These are phyloP conservation scores for Botrytis deweyae DNA, from an alignment of 2,329 filamentous ascomycete genomes.

Conservation along the genomic window DNA sequence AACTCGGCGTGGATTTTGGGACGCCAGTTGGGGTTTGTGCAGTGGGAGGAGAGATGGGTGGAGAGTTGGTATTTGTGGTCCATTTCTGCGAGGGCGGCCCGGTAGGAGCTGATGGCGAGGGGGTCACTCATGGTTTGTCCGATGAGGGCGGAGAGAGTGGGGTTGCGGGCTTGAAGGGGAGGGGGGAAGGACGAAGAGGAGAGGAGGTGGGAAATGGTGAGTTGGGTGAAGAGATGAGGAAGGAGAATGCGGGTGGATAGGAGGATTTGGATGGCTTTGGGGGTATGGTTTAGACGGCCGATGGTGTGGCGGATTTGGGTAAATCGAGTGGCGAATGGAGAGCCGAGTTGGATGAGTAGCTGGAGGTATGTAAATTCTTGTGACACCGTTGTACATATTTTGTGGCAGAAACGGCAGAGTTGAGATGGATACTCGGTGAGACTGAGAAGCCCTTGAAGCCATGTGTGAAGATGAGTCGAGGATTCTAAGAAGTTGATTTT, in stretches of 20 bases:
- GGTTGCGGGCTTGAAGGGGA: not conserved
- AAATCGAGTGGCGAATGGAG: not conserved
- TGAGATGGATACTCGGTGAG: not conserved
- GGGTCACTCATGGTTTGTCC: conserved; percentile 6
- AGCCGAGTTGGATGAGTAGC: not conserved
- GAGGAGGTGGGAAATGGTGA: not conserved
- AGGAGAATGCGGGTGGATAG: not conserved
- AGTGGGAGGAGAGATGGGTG: conserved; percentile 33
- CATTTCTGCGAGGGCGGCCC: conserved; percentile 77
- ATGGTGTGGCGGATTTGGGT: not conserved
- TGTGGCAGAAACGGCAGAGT: not conserved
- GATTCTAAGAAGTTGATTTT: not conserved
- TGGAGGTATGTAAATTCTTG: not conserved
- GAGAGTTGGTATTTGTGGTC: conserved; percentile 19
- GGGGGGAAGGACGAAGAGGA: not conserved
- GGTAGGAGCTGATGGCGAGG: conserved; percentile 78
- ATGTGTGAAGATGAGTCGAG: not conserved
- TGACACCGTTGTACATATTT: not conserved
- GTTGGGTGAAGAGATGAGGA: not conserved
- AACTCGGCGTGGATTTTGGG: not conserved
- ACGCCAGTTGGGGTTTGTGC: conserved; percentile 35
- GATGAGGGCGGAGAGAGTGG: not conserved
- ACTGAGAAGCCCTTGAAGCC: not conserved
- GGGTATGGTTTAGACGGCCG: not conserved
- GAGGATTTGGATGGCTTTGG: not conserved